Percentiles rank a stretch among this genome's conserved stretches.
Evolutionary conservation across 2,329 filamentous ascomycete genomes (phyloP).

Genomic region (Ascochyta pisi): DNA sequence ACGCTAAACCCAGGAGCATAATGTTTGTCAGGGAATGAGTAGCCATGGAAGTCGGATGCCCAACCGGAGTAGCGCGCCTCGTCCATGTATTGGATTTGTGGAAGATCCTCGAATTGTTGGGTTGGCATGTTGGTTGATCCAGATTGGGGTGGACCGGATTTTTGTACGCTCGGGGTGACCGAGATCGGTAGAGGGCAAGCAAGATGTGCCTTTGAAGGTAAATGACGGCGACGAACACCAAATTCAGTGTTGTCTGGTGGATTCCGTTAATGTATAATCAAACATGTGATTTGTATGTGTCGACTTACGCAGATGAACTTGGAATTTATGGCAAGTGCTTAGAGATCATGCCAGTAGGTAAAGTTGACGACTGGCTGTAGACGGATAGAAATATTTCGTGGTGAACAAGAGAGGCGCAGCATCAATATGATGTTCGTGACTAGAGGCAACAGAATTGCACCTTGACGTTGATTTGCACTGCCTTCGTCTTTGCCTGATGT

Average conservation of each 20-base stretch:
- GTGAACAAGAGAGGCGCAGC: conserved; percentile 39
- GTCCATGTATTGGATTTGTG: conserved; percentile 38
- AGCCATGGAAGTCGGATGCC: conserved; percentile 5
- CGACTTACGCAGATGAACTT: neutral
- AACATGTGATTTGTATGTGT: neutral
- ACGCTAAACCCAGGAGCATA: conserved; percentile 15
- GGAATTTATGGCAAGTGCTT: conserved; percentile 1
- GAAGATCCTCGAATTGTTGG: conserved; percentile 40
- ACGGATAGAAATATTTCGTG: conserved; percentile 7
- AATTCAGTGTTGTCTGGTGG: neutral
- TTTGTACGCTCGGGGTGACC: conserved; percentile 8
- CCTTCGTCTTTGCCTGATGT: conserved; percentile 32
- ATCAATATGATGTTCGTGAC: conserved; percentile 18
- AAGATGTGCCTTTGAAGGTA: neutral
- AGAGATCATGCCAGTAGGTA: neutral
- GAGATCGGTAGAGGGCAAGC: neutral
- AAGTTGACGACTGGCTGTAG: conserved; percentile 18
- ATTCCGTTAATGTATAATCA: neutral
- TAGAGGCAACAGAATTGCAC: conserved; percentile 34
- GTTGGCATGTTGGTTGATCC: conserved; percentile 20
- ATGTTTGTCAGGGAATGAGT: conserved; percentile 19
- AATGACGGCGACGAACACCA: neutral
- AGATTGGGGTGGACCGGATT: neutral
- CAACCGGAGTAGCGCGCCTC: conserved; percentile 24
- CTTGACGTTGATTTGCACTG: conserved; percentile 37